Evolutionary conservation across 148 eudicot genomes (phyloP).

Genomic region (Dianthus caryophyllus): DNA sequence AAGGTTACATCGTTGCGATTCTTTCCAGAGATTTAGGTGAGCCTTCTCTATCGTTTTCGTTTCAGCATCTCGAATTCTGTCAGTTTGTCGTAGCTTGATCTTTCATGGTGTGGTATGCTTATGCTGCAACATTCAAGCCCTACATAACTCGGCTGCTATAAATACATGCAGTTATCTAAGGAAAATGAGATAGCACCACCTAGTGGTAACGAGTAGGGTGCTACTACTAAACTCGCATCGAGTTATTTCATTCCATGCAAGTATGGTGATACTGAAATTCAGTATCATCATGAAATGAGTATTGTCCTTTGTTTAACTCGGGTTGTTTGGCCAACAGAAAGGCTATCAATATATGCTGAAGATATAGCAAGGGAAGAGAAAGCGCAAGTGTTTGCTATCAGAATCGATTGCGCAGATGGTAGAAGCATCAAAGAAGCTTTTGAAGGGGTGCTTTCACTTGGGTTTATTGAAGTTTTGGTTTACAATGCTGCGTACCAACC

Average conservation of each 20-base stretch:
- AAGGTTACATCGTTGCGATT: conserved; percentile 89
- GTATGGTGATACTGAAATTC: no score
- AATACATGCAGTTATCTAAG: no score
- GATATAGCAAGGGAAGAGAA: conserved; percentile 86
- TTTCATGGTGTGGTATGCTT: no score
- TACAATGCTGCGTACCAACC: conserved; percentile 70
- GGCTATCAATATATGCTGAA: conserved; percentile 71
- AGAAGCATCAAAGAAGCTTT: conserved; percentile 71
- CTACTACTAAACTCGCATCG: no score
- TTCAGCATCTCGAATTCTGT: no score
- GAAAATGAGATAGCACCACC: no score
- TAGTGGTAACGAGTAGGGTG: no score
- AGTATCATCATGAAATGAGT: no score
- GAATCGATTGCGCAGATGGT: conserved; percentile 71
- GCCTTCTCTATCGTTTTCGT: not conserved
- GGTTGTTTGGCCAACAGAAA: conserved; percentile 32
- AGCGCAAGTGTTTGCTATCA: conserved; percentile 76
- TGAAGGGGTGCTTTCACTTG: conserved; percentile 76
- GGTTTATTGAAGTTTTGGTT: conserved; percentile 78
- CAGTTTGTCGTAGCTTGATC: no score
- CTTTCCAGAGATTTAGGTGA: conserved; percentile 77
- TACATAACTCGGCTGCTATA: no score
- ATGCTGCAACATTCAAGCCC: no score
- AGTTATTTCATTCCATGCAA: no score
- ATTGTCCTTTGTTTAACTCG: not conserved